These are phyloP conservation scores for Urochloa ruziziensis DNA, from an alignment of 176 grass and related monocot genomes.

Conservation along the genomic window DNA sequence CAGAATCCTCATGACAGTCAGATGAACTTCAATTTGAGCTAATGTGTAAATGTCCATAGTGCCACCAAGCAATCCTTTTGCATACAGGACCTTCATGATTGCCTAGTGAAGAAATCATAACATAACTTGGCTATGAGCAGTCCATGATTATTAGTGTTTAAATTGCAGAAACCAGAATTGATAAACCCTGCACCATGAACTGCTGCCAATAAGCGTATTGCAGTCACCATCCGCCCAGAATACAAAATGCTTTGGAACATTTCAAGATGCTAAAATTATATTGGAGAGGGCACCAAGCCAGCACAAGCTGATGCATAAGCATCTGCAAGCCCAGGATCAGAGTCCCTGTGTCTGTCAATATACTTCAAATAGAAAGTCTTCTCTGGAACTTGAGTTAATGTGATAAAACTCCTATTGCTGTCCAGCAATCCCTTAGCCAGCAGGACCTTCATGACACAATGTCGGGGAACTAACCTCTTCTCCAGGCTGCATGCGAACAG, in stretches of 20 bases:
- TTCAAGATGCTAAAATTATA: not conserved
- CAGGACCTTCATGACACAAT: conserved; percentile 38
- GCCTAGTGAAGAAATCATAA: no score
- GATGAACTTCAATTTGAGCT: no score
- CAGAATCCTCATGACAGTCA: no score
- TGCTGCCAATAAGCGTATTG: not conserved
- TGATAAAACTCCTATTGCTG: no score
- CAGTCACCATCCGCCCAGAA: not conserved
- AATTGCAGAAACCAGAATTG: not conserved
- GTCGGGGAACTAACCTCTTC: conserved; percentile 27
- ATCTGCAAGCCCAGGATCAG: conserved; percentile 21
- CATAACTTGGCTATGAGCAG: no score
- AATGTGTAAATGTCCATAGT: no score
- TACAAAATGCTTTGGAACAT: not conserved
- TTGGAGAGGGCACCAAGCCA: not conserved
- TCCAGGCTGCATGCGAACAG: conserved; percentile 40
- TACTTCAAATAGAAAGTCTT: no score
- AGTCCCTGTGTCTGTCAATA: conserved; percentile 26
- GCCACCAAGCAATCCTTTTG: no score
- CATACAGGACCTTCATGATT: conserved; percentile 43
- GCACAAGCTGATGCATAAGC: conserved; percentile 22
- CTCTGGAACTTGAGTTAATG: no score
- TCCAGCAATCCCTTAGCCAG: no score
- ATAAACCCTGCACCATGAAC: not conserved
- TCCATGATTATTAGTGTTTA: no score